These are phyloP conservation scores for Corylus heterophylla DNA, from an alignment of 306 rosid species.

Conservation along the genomic window DNA sequence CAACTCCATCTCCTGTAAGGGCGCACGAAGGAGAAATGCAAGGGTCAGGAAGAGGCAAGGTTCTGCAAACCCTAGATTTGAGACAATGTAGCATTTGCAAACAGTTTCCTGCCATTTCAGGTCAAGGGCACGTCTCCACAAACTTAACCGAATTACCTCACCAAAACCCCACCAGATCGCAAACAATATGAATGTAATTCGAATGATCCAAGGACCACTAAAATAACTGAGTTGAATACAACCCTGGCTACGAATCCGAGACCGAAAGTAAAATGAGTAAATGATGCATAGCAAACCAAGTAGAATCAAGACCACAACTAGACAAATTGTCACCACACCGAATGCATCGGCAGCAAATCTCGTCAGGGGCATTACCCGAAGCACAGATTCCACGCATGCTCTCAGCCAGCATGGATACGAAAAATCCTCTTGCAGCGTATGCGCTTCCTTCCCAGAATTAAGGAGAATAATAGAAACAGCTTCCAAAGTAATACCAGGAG, in stretches of 20 bases:
- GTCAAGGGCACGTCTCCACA: constrained; percentile 60
- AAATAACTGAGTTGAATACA: constrained; percentile 76
- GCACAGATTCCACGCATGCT: constrained; percentile 99
- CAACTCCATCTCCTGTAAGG: constrained; percentile 71
- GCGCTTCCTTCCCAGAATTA: constrained; percentile 48
- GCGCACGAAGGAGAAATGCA: constrained; percentile 88
- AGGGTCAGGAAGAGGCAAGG: constrained; percentile 96
- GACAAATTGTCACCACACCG: constrained; percentile 95
- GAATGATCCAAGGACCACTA: constrained; percentile 96
- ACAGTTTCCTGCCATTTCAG: constrained; percentile 79
- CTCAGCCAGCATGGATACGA: constrained; percentile 98
- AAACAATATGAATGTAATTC: constrained; percentile 73
- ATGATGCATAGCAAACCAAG: constrained; percentile 77
- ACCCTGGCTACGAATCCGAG: constrained; percentile 64
- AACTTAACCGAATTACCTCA: constrained; percentile 72
- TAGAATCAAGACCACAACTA: constrained; percentile 81
- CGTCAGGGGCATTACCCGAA: constrained; percentile 99
- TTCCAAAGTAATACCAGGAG: constrained; percentile 32
- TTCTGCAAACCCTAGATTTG: constrained; percentile 96
- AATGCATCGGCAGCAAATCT: constrained; percentile 95
- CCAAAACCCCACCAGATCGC: constrained; percentile 96
- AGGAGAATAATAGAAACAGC: constrained; percentile 21
- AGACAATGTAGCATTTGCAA: constrained; percentile 93
- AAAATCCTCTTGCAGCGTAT: constrained; percentile 50
- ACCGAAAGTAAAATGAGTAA: constrained; percentile 87